These are phyloP conservation scores for Trypanosoma vivax DNA, from an alignment of 208 protist genomes.

Conservation along the genomic window DNA sequence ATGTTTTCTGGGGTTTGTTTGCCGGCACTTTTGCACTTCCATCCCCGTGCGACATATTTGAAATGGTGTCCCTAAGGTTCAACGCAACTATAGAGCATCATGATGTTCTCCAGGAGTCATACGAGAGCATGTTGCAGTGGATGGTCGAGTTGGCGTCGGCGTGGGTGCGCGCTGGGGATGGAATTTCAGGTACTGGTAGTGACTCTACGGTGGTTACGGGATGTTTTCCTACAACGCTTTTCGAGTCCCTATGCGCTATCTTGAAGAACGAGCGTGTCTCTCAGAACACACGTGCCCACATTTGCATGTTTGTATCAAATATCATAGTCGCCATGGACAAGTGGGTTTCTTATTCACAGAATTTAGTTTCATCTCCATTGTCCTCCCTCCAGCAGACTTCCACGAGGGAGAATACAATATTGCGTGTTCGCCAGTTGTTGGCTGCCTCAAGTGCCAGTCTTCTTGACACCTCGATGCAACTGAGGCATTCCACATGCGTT, in stretches of 20 bases:
- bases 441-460: slow-evolving; percentile 20
- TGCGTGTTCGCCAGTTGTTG: slow-evolving; percentile 4
- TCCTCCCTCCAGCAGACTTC: background rate
- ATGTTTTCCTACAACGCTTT: slow-evolving; percentile 16
- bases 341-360: too few relatives aligned
- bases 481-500: slow-evolving; percentile 31
- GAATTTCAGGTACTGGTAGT: background rate
- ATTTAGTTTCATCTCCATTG: slow-evolving; percentile 1
- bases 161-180: slow-evolving; percentile 16
- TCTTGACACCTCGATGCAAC: slow-evolving; percentile 30
- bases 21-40: slow-evolving; percentile 23
- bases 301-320: slow-evolving; percentile 20
- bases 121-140: slow-evolving; percentile 37
- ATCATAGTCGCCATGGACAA: slow-evolving; percentile 9
- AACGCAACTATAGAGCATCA: slow-evolving; percentile 15
- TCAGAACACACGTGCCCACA: slow-evolving; percentile 34
- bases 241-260: slow-evolving; percentile 15
- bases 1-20: slow-evolving; percentile 21
- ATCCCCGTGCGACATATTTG: slow-evolving; percentile 15
- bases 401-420: background rate
- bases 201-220: background rate
- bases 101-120: slow-evolving; percentile 15
- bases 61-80: slow-evolving; percentile 27
- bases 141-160: slow-evolving; percentile 21
- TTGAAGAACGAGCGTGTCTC: slow-evolving; percentile 33